Evolutionary conservation across 23 red algal genomes (phyloP).

Genomic region (Gracilaria vermiculophylla): DNA sequence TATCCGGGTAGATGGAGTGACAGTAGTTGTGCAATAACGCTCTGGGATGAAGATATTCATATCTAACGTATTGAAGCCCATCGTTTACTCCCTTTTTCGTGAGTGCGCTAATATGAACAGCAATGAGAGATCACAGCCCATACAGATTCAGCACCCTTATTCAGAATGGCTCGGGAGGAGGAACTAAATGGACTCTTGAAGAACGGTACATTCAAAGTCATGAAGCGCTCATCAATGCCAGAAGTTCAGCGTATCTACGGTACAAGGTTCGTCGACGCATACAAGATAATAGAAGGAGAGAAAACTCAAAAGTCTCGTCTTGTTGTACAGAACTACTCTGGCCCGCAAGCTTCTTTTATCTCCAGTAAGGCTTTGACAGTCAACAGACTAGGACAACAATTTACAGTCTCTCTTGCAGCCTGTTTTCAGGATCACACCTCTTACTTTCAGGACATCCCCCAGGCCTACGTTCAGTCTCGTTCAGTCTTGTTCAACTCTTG

Average conservation of each 20-base stretch:
- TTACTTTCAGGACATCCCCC: background rate
- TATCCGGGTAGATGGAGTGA: background rate
- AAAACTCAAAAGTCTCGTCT: background rate
- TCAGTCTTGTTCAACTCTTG: background rate
- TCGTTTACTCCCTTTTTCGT: background rate
- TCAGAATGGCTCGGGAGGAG: background rate
- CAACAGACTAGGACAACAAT: background rate
- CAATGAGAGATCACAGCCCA: background rate
- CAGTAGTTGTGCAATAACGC: background rate
- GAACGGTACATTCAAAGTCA: background rate
- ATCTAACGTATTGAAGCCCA: background rate
- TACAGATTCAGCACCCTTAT: no score
- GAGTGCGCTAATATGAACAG: background rate
- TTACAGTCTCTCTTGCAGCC: background rate
- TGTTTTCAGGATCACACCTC: no score
- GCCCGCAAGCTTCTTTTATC: background rate
- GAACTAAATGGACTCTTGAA: conserved; percentile 10
- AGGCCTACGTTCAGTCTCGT: background rate
- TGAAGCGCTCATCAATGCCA: background rate
- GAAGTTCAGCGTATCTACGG: background rate
- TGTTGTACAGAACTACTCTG: background rate
- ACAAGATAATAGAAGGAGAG: no score
- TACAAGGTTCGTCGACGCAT: background rate
- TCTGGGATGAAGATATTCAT: background rate
- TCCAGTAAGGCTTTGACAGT: background rate